phyloP scores from a whole-genome alignment of 1,284 basidiomycete species.

The Trichosporon sp. region DNA sequence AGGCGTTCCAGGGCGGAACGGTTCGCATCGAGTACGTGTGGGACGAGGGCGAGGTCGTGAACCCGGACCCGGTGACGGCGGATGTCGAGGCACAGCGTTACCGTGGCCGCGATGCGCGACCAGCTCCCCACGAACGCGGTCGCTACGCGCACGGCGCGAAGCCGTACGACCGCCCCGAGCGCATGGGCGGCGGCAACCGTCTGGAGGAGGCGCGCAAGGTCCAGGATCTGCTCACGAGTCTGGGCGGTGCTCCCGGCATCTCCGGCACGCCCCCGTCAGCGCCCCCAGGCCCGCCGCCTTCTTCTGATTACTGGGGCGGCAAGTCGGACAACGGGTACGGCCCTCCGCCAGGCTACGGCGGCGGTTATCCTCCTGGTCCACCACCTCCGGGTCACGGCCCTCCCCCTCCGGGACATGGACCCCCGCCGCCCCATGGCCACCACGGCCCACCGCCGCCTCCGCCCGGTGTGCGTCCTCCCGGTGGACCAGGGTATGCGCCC shows the following conservation, averaged over 20 bases:
- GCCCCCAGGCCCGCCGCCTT: neutral
- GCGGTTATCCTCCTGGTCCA: neutral
- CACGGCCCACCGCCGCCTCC: neutral
- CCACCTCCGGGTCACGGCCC: neutral
- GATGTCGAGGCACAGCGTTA: slow-evolving; percentile 12
- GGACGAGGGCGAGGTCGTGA: slow-evolving; percentile 58
- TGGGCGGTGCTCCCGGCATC: slow-evolving; percentile 18
- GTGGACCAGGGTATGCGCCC: neutral
- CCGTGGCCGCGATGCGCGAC: neutral
- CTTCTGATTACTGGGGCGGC: neutral
- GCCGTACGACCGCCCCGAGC: slow-evolving; percentile 14
- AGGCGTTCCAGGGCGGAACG: slow-evolving; percentile 73
- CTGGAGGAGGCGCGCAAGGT: slow-evolving; percentile 40
- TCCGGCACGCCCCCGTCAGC: neutral
- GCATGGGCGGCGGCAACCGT: slow-evolving; percentile 10
- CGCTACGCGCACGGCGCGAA: neutral
- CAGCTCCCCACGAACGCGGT: neutral
- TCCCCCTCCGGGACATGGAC: neutral
- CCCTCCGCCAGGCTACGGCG: neutral
- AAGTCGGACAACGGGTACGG: neutral
- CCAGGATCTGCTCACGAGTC: slow-evolving; percentile 32
- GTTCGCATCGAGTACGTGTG: slow-evolving; percentile 86
- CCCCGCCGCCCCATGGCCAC: neutral
- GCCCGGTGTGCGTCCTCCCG: neutral
- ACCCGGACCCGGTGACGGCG: slow-evolving; percentile 23